Base-by-base conservation (phyloP, 441 rosid species). In the Erysimum cheiri region DNA sequence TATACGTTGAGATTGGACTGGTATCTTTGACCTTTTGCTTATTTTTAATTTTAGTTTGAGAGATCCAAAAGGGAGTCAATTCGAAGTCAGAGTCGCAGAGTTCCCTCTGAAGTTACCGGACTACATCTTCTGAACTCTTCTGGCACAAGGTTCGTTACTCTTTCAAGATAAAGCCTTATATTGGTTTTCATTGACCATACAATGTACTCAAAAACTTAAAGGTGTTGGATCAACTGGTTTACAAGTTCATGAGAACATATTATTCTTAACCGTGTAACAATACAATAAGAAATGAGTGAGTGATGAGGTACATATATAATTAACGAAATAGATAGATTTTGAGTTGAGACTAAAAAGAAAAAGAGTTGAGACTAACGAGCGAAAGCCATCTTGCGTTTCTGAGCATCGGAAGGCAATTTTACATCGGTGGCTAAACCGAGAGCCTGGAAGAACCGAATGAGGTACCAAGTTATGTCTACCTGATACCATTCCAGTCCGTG, bases 101-200 rank as follows among this genome's bases (percentile, higher is more conserved):
- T 85, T 87, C 73, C 83, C 87, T 15, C 83, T 94, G 31, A 74
- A 80, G 62, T 62, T 56, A 59, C 96, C 97, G 0, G 96, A 87
- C 58, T 93, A 83, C 78, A 77, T 93, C 66, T 93, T 84, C 81
- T 93, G 19, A 66, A 65, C 53, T 56, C 60, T 37, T 56, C 7
- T 40, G 8, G n/a, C 37, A 6, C 54, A 64, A 72, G 65, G 65
- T 72, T 56, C 3, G 56, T 37, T 55, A 28, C 70, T 47, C 53
- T 50, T 60, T 70, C 17, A 9, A 4, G n/a, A 54, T 22, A 28
- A n/a, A 40, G 52, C 6, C 29, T 70, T 22, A 32, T 26, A 8
- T 54, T 39, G 0, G 67, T 47, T 59, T 65, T n/a, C 19, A 6
- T 35, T 26, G 29, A 53, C 14, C 64, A 60, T 44, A 60, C 44